Base-by-base conservation (phyloP, 495 filamentous ascomycete species). In the Penicillium flavigenum region DNA sequence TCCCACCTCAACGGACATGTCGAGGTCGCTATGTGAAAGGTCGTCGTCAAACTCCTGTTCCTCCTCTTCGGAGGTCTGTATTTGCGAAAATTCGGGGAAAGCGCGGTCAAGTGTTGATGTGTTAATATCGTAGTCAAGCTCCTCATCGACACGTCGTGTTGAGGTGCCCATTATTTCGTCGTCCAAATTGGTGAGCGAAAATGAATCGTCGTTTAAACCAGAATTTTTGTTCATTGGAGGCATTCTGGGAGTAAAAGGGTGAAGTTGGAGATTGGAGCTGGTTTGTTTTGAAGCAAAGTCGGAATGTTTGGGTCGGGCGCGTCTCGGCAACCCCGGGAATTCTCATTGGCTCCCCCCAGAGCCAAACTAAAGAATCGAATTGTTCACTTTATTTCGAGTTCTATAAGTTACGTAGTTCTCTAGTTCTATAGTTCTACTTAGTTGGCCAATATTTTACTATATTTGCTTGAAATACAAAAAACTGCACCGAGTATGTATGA, bases 51-150 rank as follows among this genome's bases (percentile, higher is more conserved):
- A 17, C 54, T 56, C 41, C 5, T 54, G 47, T 54, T 63, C 58
- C 46, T 68, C 65, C 31, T 76, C 75, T 46, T 76, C 72, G 2
- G 76, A 78, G 3, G 73, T 70, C 31, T 70, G 67, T 8, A 75
- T 61, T 55, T 76, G 71, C 8, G 78, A 78, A 54, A 82, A 87
- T 60, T 87, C 79, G 22, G 86, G 86, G 68, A 88, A 87, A 50
- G 80, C 76, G 61, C 79, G 81, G 22, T 81, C 82, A 44, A 88
- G 73, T 36, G 79, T 83, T 9, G 84, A 88, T 7, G 84, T 87
- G 72, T 87, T 83, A 63, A 87, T 77, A 32, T 69, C 72, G 52
- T 73, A 80, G 45, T 80, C 76, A 10, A 75, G 76, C 47, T 80
- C 76, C 24, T 71, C 63, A 20, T 72, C 71, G 16, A 55, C 53